Conservation (phyloP, 2,329 filamentous ascomycete species). For the Achaetomium macrosporum region DNA sequence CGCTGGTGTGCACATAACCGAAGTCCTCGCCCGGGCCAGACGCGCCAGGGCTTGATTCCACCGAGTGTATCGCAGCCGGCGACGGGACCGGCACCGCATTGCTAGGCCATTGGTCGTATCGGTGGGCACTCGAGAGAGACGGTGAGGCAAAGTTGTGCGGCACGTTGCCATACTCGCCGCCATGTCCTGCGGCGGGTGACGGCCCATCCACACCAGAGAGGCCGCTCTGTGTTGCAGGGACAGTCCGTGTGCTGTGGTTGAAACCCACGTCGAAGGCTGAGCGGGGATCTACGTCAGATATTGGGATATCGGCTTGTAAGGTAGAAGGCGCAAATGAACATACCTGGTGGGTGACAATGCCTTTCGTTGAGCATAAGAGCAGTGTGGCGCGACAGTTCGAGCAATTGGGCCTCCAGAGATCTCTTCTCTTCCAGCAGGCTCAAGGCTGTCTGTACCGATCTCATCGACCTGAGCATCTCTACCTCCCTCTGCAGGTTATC, state of each 20-base stretch:
- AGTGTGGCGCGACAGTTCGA: slow-evolving; percentile 35
- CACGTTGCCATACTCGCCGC: slow-evolving; percentile 29
- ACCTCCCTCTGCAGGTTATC: slow-evolving; percentile 71
- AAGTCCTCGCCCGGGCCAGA: slow-evolving; percentile 6
- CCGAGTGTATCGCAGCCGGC: background rate
- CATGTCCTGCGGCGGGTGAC: slow-evolving; percentile 28
- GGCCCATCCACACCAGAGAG: slow-evolving; percentile 29
- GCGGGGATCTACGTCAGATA: background rate
- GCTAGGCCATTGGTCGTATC: slow-evolving; percentile 13
- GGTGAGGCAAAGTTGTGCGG: slow-evolving; percentile 4
- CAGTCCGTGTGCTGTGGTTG: too few species aligned
- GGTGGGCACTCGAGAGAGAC: background rate
- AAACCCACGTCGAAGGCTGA: background rate
- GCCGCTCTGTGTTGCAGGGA: too few species aligned
- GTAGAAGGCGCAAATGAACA: slow-evolving; percentile 3
- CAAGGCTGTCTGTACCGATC: slow-evolving; percentile 46
- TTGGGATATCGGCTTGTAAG: background rate
- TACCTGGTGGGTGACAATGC: slow-evolving; percentile 40
- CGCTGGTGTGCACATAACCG: slow-evolving; percentile 1
- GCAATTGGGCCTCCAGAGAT: slow-evolving; percentile 49
- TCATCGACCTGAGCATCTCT: slow-evolving; percentile 57
- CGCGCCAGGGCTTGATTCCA: slow-evolving; percentile 6
- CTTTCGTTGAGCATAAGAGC: slow-evolving; percentile 38
- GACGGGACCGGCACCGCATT: slow-evolving; percentile 10
- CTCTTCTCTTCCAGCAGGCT: slow-evolving; percentile 48